A percentile compares a stretch with the other conserved stretches of the same genome.
Conservation (phyloP, 2,329 filamentous ascomycete genomes). For the Aspergillaceae sp. region DNA sequence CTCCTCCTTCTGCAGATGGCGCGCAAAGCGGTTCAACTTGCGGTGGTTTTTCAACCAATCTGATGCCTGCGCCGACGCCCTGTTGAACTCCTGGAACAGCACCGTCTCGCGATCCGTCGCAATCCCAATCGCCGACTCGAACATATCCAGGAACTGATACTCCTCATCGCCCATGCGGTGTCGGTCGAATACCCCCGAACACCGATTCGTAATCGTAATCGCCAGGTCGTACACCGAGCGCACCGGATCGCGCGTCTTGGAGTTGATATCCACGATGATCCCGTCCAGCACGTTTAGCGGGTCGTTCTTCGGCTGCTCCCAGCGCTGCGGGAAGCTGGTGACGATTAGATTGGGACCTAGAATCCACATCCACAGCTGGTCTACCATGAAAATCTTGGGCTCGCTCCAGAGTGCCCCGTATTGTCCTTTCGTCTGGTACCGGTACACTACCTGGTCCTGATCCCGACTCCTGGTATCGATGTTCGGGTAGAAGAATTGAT, state of each 20-base stretch:
- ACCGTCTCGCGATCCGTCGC: conserved; percentile 46
- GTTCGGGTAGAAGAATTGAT: conserved; percentile 59
- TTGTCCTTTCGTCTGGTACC: conserved; percentile 42
- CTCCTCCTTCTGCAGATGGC: conserved; percentile 7
- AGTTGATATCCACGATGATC: conserved; percentile 57
- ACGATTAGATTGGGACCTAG: conserved; percentile 52
- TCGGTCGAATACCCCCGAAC: conserved; percentile 53
- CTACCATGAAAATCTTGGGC: conserved; percentile 59
- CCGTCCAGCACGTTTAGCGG: conserved; percentile 54
- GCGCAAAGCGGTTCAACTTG: conserved; percentile 29
- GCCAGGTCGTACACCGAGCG: conserved; percentile 55
- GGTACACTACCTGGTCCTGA: conserved; percentile 56
- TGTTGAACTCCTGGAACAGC: conserved; percentile 54
- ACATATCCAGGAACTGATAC: conserved; percentile 60
- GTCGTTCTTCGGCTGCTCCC: conserved; percentile 51
- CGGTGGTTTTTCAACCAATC: conserved; percentile 46
- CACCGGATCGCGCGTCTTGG: conserved; percentile 52
- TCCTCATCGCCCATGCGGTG: conserved; percentile 51
- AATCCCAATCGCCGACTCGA: conserved; percentile 53
- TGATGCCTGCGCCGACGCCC: conserved; percentile 49
- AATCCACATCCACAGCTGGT: conserved; percentile 61
- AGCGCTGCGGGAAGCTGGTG: conserved; percentile 31
- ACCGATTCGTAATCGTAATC: conserved; percentile 52
- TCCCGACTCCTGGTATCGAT: conserved; percentile 51
- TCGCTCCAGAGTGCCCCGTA: conserved; percentile 27